Conservation (phyloP, 2,329 filamentous ascomycete genomes). For the Periconia sp. region DNA sequence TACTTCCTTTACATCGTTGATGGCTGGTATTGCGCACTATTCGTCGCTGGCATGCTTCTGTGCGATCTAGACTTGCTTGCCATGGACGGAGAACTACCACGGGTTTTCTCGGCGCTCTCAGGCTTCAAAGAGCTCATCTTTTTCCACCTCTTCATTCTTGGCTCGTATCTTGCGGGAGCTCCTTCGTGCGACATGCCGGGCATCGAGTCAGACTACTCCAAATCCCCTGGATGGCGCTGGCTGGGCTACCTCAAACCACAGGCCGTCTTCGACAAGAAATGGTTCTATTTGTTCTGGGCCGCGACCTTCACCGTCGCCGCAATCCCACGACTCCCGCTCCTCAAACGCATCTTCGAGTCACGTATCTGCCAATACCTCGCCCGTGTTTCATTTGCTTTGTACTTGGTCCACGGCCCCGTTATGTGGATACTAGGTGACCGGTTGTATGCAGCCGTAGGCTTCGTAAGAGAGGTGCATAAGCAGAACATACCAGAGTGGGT, state of each 20-base stretch:
- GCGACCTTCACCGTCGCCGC: conserved; percentile 59
- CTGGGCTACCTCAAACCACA: conserved; percentile 65
- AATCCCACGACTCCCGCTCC: conserved; percentile 57
- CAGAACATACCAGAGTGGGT: conserved; percentile 60
- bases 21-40: conserved; percentile 57
- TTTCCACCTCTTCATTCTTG: conserved; percentile 48
- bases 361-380: conserved; percentile 58
- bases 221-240: conserved; percentile 63
- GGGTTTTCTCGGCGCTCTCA: conserved; percentile 55
- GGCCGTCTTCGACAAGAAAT: conserved; percentile 66
- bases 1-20: conserved; percentile 72
- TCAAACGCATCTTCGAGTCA: conserved; percentile 52
- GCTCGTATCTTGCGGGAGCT: conserved; percentile 62
- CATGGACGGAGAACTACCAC: conserved; percentile 27
- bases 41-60: conserved; percentile 39
- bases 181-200: conserved; percentile 51
- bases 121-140: conserved; percentile 51
- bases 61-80: conserved; percentile 40
- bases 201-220: conserved; percentile 53
- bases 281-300: conserved; percentile 68
- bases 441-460: conserved; percentile 64
- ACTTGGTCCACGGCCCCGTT: conserved; percentile 59
- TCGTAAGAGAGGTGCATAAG: conserved; percentile 51
- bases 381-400: conserved; percentile 60
- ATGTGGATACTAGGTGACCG: conserved; percentile 53